Evolutionary conservation across 2,329 filamentous ascomycete genomes (phyloP), one percentile per base, ranked within the genome.

Genomic region (Fusarium chlamydosporum): DNA sequence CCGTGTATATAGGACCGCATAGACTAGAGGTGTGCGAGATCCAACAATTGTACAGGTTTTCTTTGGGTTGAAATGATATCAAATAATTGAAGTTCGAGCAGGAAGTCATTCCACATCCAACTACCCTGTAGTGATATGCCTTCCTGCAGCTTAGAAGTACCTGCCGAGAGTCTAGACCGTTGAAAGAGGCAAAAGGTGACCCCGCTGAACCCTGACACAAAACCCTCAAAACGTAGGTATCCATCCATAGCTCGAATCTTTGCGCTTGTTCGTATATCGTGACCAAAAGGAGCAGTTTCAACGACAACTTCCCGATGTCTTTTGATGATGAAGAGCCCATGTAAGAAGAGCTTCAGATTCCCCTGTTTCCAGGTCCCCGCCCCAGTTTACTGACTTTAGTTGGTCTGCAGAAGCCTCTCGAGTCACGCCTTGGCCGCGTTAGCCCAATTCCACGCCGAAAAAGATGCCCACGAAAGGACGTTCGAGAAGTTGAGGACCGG

Each of bases 381-480:
- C 37, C 45, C 37, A 53, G 33, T 55, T 56, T 41, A 56, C 61
- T 65, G 45, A 72, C 53, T 46, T 40, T 54, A n/a, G 35, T 37
- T 38, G 40, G 27, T 27, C 51, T 41, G 26, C 40, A 79, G 77
- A 68, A 82, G 84, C 61, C 87, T 96, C 62, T 92, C 92, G 7
- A 82, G 86, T 37, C 84, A 86, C 65, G 85, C 92, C 5, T 83
- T 94, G 41, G 85, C 85, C 27, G 89, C 90, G n/a, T 83, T 95
- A 60, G 85, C 90, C 76, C 85, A 90, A 66, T 95, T 96, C 80
- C 91, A 92, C 75, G 81, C 84, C 46, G 92, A 95, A 77, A 88
- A 89, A 68, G 91, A 94, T 76, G 85, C 85, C 15, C 85, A 86
- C 59, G 82, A 85, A 61, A 86, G 89, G 73, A 85, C 87, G 51